Base-by-base conservation (phyloP, 345 rosid genomes). In the Anastatica hierochuntica region DNA sequence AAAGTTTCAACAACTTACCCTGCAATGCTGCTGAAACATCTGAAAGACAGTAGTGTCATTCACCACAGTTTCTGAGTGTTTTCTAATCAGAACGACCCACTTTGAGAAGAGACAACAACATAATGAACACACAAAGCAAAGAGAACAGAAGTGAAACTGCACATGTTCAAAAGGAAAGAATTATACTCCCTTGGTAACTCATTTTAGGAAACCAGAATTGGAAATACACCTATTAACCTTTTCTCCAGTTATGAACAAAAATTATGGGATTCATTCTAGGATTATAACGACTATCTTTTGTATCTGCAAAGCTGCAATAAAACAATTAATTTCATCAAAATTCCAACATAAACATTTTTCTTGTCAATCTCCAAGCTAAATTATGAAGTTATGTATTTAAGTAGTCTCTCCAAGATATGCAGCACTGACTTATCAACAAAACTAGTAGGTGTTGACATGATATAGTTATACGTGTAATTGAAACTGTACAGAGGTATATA, bases 401-500 rank as follows among this genome's bases (percentile, higher is more conserved):
- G 47, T 21, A 53, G 13, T 36, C 5, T 16, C 11, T 38, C 19
- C 19, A 29, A 24, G 49, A 46, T 6, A 16, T 17, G 41, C 20
- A 63, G 43, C 6, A 80, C 90, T 64, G 63, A 92, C 98, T 97
- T 92, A 83, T 92, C 98, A 14, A 92, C 90, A 48, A 92, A 92
- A 62, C 98, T 85, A 72, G 86, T 74, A 53, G 88, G 53, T 33
- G 94, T 77, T 44, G 97, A 85, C 95, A 88, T 81, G 69, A 92
- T 80, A 58, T 92, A 92, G 58, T 80, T 82, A 61, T 81, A 88
- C 0, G 80, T 85, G 71, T 92, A 92, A 73, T 94, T 76, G 85
- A 92, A 88, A 79, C 81, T 80, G 74, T 88, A 81, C 57, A 92
- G 77, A 41, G 97, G 98, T 76, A 92, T 83, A 77, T 97, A 92